Evolutionary conservation across 495 filamentous ascomycete genomes (phyloP).

Genomic region (Astrothelium subdiscretum): DNA sequence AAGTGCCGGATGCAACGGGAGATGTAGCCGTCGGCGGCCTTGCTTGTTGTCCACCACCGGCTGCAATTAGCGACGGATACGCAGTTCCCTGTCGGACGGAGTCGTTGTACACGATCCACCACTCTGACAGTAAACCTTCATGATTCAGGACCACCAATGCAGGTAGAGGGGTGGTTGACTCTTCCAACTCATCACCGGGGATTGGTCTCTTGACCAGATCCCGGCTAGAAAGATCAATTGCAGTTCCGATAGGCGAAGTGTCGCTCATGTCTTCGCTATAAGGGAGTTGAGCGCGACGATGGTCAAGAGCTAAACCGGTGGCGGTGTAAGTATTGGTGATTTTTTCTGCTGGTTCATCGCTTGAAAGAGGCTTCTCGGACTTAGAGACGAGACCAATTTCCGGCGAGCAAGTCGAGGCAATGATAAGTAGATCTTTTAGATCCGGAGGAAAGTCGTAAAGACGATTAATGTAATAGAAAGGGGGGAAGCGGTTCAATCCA

Average conservation of each 20-base stretch:
- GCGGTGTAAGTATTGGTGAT: slow-evolving; percentile 57
- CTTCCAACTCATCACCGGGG: slow-evolving; percentile 52
- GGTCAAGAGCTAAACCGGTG: slow-evolving; percentile 63
- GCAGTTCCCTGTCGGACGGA: slow-evolving; percentile 60
- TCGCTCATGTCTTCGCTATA: slow-evolving; percentile 42
- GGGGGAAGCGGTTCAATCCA: slow-evolving; percentile 48
- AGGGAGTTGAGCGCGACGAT: slow-evolving; percentile 63
- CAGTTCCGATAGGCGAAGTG: slow-evolving; percentile 69
- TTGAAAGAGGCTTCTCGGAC: slow-evolving; percentile 52
- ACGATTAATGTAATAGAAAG: slow-evolving; percentile 64
- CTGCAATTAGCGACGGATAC: slow-evolving; percentile 56
- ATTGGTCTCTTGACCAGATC: slow-evolving; percentile 65
- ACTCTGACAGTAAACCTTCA: slow-evolving; percentile 71
- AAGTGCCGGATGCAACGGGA: slow-evolving; percentile 10
- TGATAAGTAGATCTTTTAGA: slow-evolving; percentile 65
- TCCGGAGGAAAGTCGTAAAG: slow-evolving; percentile 68
- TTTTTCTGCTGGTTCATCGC: slow-evolving; percentile 45
- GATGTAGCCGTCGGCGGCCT: slow-evolving; percentile 17
- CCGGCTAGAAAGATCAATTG: slow-evolving; percentile 68
- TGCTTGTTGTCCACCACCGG: slow-evolving; percentile 22
- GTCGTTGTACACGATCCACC: slow-evolving; percentile 88
- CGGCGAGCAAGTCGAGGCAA: slow-evolving; percentile 64
- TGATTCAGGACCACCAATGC: slow-evolving; percentile 78
- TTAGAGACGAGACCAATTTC: slow-evolving; percentile 70
- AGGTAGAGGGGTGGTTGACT: slow-evolving; percentile 75